Evolutionary conservation across 2,329 filamentous ascomycete species (phyloP), one percentile per base, ranked within the genome.

Genomic region (Colletotrichum liaoningense): DNA sequence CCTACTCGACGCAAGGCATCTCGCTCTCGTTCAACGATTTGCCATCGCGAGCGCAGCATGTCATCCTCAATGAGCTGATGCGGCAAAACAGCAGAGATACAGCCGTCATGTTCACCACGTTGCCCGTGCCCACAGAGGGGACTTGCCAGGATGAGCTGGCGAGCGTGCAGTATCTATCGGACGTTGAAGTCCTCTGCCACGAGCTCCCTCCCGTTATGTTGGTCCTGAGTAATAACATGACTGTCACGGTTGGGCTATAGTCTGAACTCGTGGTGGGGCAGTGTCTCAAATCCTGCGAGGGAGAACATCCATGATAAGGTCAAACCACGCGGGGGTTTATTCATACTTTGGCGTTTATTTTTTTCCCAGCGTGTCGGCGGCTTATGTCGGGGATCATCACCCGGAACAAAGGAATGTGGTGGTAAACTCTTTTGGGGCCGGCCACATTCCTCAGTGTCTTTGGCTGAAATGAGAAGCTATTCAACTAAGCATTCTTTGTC

Each of bases 141-240:
- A 97, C 94, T 0, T 91, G 91, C 78, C 84, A 88, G 71, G 93
- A 92, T 74, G 93, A 94, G 80, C 85, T 86, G 54, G 91, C 93
- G 22, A 94, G 93, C 77, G 84, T 94, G 70, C 89, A 89, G 74
- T 97, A 97, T 81, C 85, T 97, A 60, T 92, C 90, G 63, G 93
- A 95, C 81, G 86, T 96, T 73, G 93, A 97, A 81, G 89, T 97
- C 2, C 83, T 97, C 71, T 96, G 93, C 81, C 90, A 93, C 78
- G 93, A 90, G 12, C 84, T 96, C 74, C 94, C 94, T 33, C 94
- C 95, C 1, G 90, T 91, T 58, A 81, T 97, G 78, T 84, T 97
- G 81, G 93, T 97, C 52, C 89, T 97, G 82, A 95, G 93, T 82
- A 97, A 97, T 82, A 95, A 92, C 78, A 95, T 97, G 93, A 97